Percentiles rank a stretch among this genome's conserved stretches.
These are phyloP conservation scores for Myriosclerotinia curreyana DNA, from an alignment of 2,329 filamentous ascomycete genomes.

Conservation along the genomic window DNA sequence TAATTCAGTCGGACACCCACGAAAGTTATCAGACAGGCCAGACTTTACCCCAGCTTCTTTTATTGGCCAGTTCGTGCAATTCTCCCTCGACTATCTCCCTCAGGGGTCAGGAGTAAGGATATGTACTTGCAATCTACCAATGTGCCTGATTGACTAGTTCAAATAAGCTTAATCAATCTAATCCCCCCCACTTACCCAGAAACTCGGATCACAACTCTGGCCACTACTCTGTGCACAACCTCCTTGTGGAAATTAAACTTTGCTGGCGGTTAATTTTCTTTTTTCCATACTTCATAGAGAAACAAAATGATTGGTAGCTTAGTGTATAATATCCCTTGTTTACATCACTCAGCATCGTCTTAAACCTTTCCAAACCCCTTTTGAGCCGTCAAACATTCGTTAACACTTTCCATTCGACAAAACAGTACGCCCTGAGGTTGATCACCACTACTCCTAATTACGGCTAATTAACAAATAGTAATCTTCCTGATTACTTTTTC, in stretches of 20 bases:
- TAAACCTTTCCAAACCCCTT: no score
- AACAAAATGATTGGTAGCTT: conserved; percentile 1
- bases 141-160: no score
- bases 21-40: no score
- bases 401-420: background rate
- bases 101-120: background rate
- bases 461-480: background rate
- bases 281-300: background rate
- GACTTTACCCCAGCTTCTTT: no score
- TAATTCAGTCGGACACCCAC: no score
- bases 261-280: background rate
- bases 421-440: background rate
- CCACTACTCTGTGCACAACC: background rate
- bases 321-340: background rate
- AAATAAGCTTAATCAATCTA: no score
- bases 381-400: no score
- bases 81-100: background rate
- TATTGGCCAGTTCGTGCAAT: background rate
- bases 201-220: no score
- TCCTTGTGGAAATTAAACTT: conserved; percentile 9
- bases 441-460: background rate
- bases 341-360: no score
- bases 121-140: background rate
- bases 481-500: background rate
- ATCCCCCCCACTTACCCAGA: no score